These are phyloP conservation scores for Pichia sp. DNA, from an alignment of 1,139 yeast genomes.

Conservation along the genomic window DNA sequence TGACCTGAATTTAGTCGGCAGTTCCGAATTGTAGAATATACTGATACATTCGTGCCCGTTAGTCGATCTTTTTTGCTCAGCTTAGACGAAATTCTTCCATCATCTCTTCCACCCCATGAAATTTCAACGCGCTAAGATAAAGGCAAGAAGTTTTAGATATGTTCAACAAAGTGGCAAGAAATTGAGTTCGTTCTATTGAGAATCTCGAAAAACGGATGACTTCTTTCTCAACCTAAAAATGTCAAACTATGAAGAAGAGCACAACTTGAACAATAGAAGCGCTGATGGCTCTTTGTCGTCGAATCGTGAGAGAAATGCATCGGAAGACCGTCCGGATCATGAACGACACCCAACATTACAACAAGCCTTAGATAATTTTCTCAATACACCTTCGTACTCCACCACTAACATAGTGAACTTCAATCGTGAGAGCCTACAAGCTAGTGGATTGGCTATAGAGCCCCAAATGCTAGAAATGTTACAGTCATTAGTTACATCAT, in stretches of 20 bases:
- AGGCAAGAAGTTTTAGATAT: neutral
- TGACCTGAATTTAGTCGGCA: slow-evolving; percentile 30
- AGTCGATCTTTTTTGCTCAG: neutral
- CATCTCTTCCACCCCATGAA: neutral
- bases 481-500: slow-evolving; percentile 13
- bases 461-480: slow-evolving; percentile 18
- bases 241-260: slow-evolving; percentile 24
- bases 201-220: neutral
- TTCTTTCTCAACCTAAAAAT: slow-evolving; percentile 3
- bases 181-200: neutral
- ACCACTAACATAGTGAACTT: neutral
- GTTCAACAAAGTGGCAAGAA: neutral
- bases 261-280: slow-evolving; percentile 11
- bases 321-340: neutral
- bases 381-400: slow-evolving; percentile 15
- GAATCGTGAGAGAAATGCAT: neutral
- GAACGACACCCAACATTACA: slow-evolving; percentile 21
- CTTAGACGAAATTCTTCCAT: neutral
- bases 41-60: neutral
- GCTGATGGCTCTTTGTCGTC: neutral
- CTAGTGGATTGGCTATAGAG: slow-evolving; percentile 1
- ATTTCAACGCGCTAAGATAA: neutral
- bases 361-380: slow-evolving; percentile 22
- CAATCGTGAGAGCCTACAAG: neutral
- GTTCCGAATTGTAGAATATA: neutral